phyloP scores from a whole-genome alignment of 1,139 yeast genomes.

The Pichia sp. region DNA sequence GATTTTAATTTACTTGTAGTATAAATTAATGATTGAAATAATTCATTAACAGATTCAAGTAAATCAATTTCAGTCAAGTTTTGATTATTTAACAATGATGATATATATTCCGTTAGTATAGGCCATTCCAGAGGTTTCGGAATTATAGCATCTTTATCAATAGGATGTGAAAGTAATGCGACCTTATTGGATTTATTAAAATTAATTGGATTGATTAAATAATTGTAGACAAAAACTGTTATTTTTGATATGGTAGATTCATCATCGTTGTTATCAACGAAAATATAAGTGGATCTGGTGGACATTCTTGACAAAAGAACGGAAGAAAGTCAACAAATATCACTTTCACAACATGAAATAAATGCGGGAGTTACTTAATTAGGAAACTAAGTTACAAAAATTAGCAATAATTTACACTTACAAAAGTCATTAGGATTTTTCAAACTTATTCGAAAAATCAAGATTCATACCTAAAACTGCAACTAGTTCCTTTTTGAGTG shows the following conservation, averaged over 20 bases:
- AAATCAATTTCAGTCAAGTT: background rate
- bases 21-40: constrained; percentile 2
- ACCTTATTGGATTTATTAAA: constrained; percentile 9
- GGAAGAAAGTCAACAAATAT: background rate
- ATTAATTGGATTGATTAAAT: constrained; percentile 5
- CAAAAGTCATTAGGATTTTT: background rate
- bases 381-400: background rate
- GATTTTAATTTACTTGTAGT: background rate
- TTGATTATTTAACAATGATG: background rate
- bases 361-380: background rate
- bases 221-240: constrained; percentile 7
- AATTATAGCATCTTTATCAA: background rate
- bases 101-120: background rate
- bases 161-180: constrained; percentile 4
- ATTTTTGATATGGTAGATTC: background rate
- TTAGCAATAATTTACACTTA: background rate
- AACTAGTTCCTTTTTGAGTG: background rate
- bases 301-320: background rate
- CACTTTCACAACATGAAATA: background rate
- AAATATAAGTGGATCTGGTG: constrained; percentile 3
- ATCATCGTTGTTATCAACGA: constrained; percentile 5
- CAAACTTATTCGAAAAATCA: background rate
- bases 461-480: background rate
- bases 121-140: constrained; percentile 7
- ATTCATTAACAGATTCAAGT: background rate